Base-by-base conservation (phyloP, 1,284 basidiomycete genomes). In the Pisolithus thermaeus region DNA sequence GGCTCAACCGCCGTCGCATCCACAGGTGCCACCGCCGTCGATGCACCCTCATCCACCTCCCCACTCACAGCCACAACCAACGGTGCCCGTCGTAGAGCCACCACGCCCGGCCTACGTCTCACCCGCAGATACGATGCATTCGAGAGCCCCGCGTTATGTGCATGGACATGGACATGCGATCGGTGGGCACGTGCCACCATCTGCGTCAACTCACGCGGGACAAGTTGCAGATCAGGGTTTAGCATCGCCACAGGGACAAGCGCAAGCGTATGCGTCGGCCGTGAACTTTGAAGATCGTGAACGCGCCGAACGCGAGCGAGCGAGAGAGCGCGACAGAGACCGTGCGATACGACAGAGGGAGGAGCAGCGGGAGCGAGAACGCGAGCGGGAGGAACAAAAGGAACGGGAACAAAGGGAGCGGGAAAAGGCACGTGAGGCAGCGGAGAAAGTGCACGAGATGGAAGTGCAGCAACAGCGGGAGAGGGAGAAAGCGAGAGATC, bases 341-440 rank as follows among this genome's bases (percentile, higher is more conserved):
- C 52, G 52, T 0, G 63, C 63, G n/a, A 54, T 35, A n/a, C 58
- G 57, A 0, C 56, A 72, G 59, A 54, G 68, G 65, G 37, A 73
- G 73, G 69, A 49, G 39, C 50, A 57, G 30, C 60, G 54, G 7
- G 61, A 61, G 48, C 56, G 62, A 8, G 61, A 65, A 32, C 46
- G 55, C 5, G 64, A 66, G 47, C 58, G 47, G 14, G 47, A 39
- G 28, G 22, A 41, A 23, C 38, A 37, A 18, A 8, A 32, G 28
- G 43, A 50, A 36, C n/a, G 36, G 5, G 30, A 30, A 14, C 25
- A 23, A 7, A 41, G 51, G 11, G 50, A 54, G 36, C 40, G 32
- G n/a, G 38, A 50, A 36, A 52, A 47, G 46, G 41, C 38, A 35
- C 11, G 28, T 6, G 22, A 45, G 43, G 50, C 9, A 4, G 23